Conservation (phyloP, 352 stramenopile species). For the Globisporangium lucens region DNA sequence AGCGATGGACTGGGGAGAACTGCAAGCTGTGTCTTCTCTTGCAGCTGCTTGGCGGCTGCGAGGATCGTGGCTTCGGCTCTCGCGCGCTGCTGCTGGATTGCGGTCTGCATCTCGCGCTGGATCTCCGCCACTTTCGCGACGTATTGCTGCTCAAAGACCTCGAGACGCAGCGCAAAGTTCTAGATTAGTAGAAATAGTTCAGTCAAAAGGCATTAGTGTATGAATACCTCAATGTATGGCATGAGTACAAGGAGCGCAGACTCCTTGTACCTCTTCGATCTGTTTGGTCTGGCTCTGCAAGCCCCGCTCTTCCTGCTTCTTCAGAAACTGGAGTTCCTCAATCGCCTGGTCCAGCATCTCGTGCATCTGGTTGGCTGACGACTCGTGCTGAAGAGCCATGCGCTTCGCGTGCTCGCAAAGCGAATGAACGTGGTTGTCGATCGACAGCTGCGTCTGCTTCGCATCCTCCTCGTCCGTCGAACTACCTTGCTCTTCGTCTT, state of each 20-base stretch:
- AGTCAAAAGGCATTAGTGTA: background rate
- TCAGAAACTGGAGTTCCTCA: conserved; percentile 51
- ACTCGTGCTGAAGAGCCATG: conserved; percentile 35
- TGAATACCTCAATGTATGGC: background rate
- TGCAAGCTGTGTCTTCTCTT: conserved; percentile 38
- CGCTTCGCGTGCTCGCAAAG: conserved; percentile 50
- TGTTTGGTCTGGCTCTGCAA: conserved; percentile 43
- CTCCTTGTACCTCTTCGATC: conserved; percentile 43
- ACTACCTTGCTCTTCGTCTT: background rate
- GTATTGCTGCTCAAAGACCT: conserved; percentile 66
- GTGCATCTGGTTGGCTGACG: conserved; percentile 45
- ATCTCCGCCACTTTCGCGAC: conserved; percentile 52
- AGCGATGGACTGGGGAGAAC: background rate
- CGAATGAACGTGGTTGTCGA: conserved; percentile 45
- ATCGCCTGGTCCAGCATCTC: conserved; percentile 45
- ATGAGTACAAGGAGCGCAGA: background rate
- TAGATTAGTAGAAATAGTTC: conserved; percentile 8
- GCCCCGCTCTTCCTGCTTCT: conserved; percentile 45
- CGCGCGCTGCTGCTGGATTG: conserved; percentile 44
- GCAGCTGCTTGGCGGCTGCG: conserved; percentile 38
- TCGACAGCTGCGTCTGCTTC: conserved; percentile 27
- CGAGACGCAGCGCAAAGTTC: conserved; percentile 50
- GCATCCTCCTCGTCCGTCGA: conserved; percentile 9
- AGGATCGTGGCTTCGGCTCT: conserved; percentile 37
- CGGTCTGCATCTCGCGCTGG: conserved; percentile 38